phyloP scores from a whole-genome alignment of 805 yeast species.

The Candida ovalis region DNA sequence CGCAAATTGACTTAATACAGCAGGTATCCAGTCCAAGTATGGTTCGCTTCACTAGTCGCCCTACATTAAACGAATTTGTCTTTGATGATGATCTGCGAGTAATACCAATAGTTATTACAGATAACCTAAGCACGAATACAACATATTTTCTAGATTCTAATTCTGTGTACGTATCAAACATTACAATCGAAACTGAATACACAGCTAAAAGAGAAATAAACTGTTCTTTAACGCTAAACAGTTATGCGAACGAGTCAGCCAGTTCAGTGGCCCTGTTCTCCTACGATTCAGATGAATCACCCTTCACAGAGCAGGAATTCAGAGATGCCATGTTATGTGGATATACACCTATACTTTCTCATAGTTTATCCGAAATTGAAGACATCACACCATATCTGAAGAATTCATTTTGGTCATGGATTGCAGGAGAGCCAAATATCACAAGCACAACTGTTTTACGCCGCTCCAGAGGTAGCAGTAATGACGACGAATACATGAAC shows the following conservation, averaged over 20 bases:
- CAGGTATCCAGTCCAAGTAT: not conserved
- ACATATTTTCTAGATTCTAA: slow-evolving; percentile 25
- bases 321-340: slow-evolving; percentile 50
- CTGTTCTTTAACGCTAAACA: not conserved
- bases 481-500: slow-evolving; percentile 21
- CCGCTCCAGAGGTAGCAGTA: slow-evolving; percentile 5
- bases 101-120: slow-evolving; percentile 33
- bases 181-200: slow-evolving; percentile 2
- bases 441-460: slow-evolving; percentile 1
- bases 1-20: slow-evolving; percentile 4
- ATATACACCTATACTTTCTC: slow-evolving; percentile 59
- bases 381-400: slow-evolving; percentile 32
- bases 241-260: not conserved
- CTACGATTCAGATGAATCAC: slow-evolving; percentile 34
- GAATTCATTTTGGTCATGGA: slow-evolving; percentile 73
- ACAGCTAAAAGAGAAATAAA: not conserved
- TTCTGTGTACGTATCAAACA: slow-evolving; percentile 7
- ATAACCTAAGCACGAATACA: slow-evolving; percentile 26
- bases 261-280: slow-evolving; percentile 19
- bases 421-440: slow-evolving; percentile 45
- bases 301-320: slow-evolving; percentile 39
- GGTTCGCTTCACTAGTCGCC: slow-evolving; percentile 11
- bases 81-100: slow-evolving; percentile 33
- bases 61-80: slow-evolving; percentile 33
- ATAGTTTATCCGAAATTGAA: slow-evolving; percentile 23